These are phyloP conservation scores for Fusarium continuum DNA, from an alignment of 2,329 filamentous ascomycete genomes.

Conservation along the genomic window DNA sequence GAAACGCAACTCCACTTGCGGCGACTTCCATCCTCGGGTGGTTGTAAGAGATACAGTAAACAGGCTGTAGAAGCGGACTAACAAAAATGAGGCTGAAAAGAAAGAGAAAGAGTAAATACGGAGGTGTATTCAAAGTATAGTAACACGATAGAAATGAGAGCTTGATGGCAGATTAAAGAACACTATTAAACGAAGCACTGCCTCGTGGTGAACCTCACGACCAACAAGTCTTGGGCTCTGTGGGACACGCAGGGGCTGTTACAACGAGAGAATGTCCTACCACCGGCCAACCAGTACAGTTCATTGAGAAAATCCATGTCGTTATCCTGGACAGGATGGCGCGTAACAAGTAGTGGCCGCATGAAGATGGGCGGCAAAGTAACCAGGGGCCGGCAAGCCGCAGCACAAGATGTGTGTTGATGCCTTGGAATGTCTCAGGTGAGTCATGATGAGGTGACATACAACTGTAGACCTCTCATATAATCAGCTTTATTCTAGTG, in stretches of 20 bases:
- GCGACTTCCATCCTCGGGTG: constrained; percentile 36
- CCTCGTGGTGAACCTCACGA: constrained; percentile 1
- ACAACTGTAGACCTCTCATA: neutral
- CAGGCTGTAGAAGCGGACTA: neutral
- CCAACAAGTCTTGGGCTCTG: neutral
- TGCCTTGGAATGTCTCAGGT: neutral
- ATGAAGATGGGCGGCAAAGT: constrained; percentile 16
- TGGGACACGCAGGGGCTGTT: neutral
- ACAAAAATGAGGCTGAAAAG: neutral
- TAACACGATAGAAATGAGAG: neutral
- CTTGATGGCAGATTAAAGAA: neutral
- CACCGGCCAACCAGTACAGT: neutral
- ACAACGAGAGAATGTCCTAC: neutral
- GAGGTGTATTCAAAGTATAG: neutral
- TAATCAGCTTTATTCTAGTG: neutral
- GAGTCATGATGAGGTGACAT: neutral
- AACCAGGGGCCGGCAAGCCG: neutral
- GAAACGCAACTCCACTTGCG: constrained; percentile 39
- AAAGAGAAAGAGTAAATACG: neutral
- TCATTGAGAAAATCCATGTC: neutral
- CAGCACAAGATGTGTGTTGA: neutral
- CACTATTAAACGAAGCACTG: constrained; percentile 8
- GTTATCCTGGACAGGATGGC: constrained; percentile 5
- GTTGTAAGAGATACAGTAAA: too few relatives aligned
- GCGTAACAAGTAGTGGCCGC: constrained; percentile 6